Evolutionary conservation across 1,139 yeast species (phyloP).

Genomic region (Pichia sp.): DNA sequence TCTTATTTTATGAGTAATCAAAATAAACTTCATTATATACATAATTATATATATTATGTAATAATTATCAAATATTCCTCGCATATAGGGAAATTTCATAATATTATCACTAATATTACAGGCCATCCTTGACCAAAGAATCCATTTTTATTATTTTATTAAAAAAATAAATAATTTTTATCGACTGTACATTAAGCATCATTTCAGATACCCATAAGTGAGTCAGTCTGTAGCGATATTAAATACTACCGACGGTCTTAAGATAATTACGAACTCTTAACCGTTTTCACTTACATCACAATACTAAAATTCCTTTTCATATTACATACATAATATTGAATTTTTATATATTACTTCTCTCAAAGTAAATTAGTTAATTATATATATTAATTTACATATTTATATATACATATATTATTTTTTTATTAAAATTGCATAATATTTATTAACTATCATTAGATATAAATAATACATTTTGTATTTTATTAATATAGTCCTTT

Average conservation of each 20-base stretch:
- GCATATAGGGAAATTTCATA: slow-evolving; percentile 6
- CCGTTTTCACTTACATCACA: background rate
- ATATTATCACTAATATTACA: slow-evolving; percentile 6
- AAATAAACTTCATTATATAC: too few relatives aligned
- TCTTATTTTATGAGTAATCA: slow-evolving; percentile 6
- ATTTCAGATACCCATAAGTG: background rate
- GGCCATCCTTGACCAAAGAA: slow-evolving; percentile 10
- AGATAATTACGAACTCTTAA: background rate
- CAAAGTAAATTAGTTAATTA: slow-evolving; percentile 1
- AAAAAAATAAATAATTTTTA: background rate
- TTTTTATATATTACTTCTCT: background rate
- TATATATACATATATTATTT: background rate
- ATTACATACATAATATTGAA: background rate
- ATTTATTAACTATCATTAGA: slow-evolving; percentile 1
- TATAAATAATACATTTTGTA: slow-evolving; percentile 1
- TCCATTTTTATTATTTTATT: background rate
- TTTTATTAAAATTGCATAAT: slow-evolving; percentile 1
- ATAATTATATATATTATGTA: background rate
- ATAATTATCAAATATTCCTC: slow-evolving; percentile 1
- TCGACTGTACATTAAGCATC: slow-evolving; percentile 1
- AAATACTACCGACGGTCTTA: background rate
- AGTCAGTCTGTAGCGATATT: background rate
- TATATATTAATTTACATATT: too few relatives aligned
- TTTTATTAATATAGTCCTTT: background rate
- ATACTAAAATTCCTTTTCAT: background rate